These are phyloP conservation scores for Auriscalpium orientale DNA, from an alignment of 768 basidiomycete genomes.

Conservation along the genomic window DNA sequence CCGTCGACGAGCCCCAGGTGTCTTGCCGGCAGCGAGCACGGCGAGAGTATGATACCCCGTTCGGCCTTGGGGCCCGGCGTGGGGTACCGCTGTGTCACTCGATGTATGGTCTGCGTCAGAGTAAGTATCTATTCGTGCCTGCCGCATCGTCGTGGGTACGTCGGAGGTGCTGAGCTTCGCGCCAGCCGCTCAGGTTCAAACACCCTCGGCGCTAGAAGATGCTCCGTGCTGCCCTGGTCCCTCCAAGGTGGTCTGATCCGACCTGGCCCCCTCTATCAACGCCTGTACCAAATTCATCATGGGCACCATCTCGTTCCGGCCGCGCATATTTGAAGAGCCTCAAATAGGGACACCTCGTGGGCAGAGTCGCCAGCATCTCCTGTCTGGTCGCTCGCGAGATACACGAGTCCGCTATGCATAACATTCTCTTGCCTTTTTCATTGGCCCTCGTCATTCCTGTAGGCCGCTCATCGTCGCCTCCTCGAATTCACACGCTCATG, in stretches of 20 bases:
- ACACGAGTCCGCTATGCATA: not conserved
- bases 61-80: too few species aligned
- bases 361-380: not conserved
- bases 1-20: too few species aligned
- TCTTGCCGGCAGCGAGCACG: too few species aligned
- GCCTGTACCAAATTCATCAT: not conserved
- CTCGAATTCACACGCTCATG: not conserved
- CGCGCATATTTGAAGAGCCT: not conserved
- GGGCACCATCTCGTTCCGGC: not conserved
- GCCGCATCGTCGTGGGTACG: not conserved
- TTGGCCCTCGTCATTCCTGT: constrained; percentile 34
- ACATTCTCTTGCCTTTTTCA: constrained; percentile 14
- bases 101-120: too few species aligned
- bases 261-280: not conserved
- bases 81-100: too few species aligned
- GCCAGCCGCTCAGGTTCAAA: too few species aligned
- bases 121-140: not conserved
- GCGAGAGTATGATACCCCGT: too few species aligned
- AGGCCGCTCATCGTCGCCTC: constrained; percentile 14
- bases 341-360: not conserved
- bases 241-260: not conserved
- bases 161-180: not conserved
- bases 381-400: not conserved
- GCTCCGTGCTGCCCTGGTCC: not conserved
- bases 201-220: too few species aligned